phyloP scores from a whole-genome alignment of 2,329 filamentous ascomycete genomes.

The Aspergillus udagawae region DNA sequence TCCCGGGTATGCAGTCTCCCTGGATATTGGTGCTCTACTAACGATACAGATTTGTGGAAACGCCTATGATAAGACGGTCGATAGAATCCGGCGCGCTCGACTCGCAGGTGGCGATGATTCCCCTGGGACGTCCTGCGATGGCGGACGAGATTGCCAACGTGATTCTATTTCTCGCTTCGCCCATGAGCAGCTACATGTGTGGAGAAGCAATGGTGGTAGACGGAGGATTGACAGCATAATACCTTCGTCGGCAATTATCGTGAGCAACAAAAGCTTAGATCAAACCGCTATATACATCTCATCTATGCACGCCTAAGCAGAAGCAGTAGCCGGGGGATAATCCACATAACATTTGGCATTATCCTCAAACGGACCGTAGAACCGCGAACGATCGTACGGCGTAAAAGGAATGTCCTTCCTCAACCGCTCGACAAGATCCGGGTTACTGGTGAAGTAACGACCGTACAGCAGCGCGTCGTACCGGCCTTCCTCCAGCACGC shows the following conservation, averaged over 20 bases:
- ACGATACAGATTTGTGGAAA: slow-evolving; percentile 19
- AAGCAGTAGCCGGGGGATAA: slow-evolving; percentile 17
- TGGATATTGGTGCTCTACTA: not conserved
- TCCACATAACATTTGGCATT: slow-evolving; percentile 29
- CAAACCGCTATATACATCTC: slow-evolving; percentile 8
- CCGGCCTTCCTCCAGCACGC: slow-evolving; percentile 45
- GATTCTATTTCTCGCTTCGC: slow-evolving; percentile 43
- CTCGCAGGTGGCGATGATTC: slow-evolving; percentile 43
- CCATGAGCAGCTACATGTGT: slow-evolving; percentile 44
- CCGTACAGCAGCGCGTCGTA: slow-evolving; percentile 49
- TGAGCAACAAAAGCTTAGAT: not conserved
- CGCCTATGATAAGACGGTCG: slow-evolving; percentile 17
- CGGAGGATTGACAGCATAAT: slow-evolving; percentile 22
- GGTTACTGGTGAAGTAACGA: slow-evolving; percentile 48
- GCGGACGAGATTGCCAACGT: slow-evolving; percentile 54
- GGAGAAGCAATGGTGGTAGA: slow-evolving; percentile 29
- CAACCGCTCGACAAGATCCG: slow-evolving; percentile 46
- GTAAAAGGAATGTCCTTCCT: slow-evolving; percentile 39
- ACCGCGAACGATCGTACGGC: slow-evolving; percentile 42
- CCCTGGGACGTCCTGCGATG: slow-evolving; percentile 45
- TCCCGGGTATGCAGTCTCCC: slow-evolving; percentile 39
- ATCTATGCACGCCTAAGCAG: not conserved
- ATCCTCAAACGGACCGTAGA: slow-evolving; percentile 41
- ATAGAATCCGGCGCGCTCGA: slow-evolving; percentile 15
- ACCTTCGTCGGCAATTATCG: not conserved